phyloP scores from a whole-genome alignment of 352 stramenopile genomes.

The Stramenopiles sp. region DNA sequence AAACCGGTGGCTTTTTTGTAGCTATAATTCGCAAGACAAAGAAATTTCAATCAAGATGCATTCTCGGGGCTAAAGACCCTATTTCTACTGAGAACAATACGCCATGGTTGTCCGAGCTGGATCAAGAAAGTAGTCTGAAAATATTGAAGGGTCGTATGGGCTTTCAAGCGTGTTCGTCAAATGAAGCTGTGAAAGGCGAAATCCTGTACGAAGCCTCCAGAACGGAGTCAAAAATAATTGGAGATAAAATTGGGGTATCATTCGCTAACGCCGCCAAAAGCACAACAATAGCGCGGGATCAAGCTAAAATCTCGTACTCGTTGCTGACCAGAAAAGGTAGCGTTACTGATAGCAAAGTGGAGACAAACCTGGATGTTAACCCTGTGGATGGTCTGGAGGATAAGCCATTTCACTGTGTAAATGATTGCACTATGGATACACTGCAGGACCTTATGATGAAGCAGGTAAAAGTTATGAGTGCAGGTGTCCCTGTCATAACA shows the following conservation, averaged over 20 bases:
- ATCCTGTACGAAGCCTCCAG: not conserved
- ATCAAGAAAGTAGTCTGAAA: not conserved
- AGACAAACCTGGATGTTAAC: not conserved
- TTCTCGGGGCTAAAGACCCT: too few species aligned
- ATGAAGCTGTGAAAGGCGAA: not conserved
- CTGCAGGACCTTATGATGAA: not conserved
- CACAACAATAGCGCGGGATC: not conserved
- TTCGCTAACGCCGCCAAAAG: not conserved
- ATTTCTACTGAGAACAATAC: too few species aligned
- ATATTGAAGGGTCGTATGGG: not conserved
- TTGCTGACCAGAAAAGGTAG: too few species aligned
- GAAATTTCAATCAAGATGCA: not conserved
- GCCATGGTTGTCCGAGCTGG: not conserved
- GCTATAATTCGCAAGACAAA: constrained; percentile 6
- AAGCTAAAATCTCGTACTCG: too few species aligned
- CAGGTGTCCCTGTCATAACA: not conserved
- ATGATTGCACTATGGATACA: not conserved
- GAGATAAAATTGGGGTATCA: not conserved
- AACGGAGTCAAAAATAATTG: constrained; percentile 1
- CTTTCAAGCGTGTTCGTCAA: not conserved
- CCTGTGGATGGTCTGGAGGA: not conserved
- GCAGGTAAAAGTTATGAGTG: not conserved
- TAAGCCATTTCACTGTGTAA: not conserved
- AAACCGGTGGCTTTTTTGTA: not conserved
- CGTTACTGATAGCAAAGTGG: not conserved